Base-by-base conservation (phyloP, 805 yeast species). In the Nematodospora valgi region DNA sequence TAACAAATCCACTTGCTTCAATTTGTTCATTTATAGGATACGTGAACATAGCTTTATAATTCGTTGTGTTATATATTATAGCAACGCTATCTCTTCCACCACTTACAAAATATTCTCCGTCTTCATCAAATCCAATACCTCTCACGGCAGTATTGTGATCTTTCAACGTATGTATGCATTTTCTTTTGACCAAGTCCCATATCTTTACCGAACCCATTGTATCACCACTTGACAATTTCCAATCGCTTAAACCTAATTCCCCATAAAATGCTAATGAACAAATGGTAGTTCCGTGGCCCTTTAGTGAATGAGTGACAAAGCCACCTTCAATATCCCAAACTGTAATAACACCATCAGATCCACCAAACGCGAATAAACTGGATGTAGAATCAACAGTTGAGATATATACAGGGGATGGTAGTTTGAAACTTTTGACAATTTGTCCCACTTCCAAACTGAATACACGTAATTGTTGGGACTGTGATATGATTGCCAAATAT, bases 301-400 rank as follows among this genome's bases (percentile, higher is more conserved):
- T 83, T 38, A 93, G 72, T 10, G 86, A 80, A 59, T 93, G 98
- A 0, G 98, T 93, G 3, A 83, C 76, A 45, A 74, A 86, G 1
- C 93, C 89, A 23, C 88, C 88, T 44, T 80, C 89, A 23, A 93
- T 72, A 58, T 93, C 99, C 82, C 95, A 88, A 1, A 93, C 94
- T 29, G 86, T 80, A 12, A 89, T 83, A 27, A 80, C 74, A 31
- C 98, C 98, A 58, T 93, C 98, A 1, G 97, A 84, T 30, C 95
- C 88, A 25, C 99, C 99, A 52, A 93, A 80, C 13, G 96, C 95
- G 51, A 89, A 76, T 23, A 93, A 66, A 3, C 95, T 79, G 2
- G 95, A 82, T 0, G 97, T 86, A 3, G 74, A 55, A 58, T 93
- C 98, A 15, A 76, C 76, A 8, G 82, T 69, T 29, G 87, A 72